These are phyloP conservation scores for Punica granatum DNA, from an alignment of 345 rosid genomes.

Conservation along the genomic window DNA sequence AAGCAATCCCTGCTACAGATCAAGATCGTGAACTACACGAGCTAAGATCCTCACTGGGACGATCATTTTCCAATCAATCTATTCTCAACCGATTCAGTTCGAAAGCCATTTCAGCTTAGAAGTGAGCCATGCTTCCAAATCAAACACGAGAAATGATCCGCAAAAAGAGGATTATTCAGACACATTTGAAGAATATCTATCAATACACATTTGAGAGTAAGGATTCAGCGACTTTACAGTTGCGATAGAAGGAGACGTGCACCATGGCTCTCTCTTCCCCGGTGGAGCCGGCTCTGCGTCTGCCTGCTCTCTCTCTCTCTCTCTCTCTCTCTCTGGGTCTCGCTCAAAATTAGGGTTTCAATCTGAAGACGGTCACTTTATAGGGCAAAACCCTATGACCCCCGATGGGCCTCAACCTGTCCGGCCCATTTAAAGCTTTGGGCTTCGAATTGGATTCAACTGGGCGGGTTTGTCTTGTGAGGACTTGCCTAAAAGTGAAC, in stretches of 20 bases:
- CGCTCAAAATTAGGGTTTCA: background rate
- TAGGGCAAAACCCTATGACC: conserved; percentile 6
- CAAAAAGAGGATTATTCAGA: background rate
- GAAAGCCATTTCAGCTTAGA: background rate
- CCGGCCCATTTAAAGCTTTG: background rate
- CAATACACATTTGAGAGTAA: background rate
- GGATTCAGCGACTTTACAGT: conserved; percentile 22
- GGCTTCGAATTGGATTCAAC: background rate
- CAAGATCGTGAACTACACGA: background rate
- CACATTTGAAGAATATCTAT: background rate
- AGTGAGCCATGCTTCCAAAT: background rate
- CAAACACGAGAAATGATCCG: background rate
- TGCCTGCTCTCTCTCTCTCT: conserved; percentile 5
- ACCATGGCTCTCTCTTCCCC: conserved; percentile 24
- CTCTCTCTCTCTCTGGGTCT: background rate
- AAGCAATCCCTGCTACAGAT: background rate
- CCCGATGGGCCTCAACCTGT: background rate
- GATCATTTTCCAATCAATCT: background rate
- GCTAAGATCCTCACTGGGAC: background rate
- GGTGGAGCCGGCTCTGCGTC: conserved; percentile 8
- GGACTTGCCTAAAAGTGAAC: too few relatives aligned
- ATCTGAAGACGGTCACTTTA: background rate
- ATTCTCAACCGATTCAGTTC: background rate
- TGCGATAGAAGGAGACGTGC: conserved; percentile 37
- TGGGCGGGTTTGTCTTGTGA: too few relatives aligned